Percentiles rank a stretch among this genome's conserved stretches.
Evolutionary conservation across 2,329 filamentous ascomycete genomes (phyloP).

Genomic region (Neoscytalidium dimidiatum): DNA sequence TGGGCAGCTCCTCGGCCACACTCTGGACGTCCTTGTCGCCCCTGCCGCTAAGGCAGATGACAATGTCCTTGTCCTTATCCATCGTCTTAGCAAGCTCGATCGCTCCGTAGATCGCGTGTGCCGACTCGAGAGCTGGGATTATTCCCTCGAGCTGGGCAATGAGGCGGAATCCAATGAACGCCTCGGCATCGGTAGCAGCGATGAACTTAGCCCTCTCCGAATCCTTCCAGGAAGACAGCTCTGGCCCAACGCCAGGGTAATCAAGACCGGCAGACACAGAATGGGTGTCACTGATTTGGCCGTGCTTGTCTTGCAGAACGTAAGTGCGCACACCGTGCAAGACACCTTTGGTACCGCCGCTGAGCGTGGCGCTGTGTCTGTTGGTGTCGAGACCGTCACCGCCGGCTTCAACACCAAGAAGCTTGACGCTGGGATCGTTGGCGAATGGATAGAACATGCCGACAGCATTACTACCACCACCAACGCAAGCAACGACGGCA

Average conservation of each 20-base stretch:
- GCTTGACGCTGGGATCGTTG: conserved; percentile 78
- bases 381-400: conserved; percentile 87
- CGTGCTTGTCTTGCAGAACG: conserved; percentile 87
- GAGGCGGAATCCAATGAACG: conserved; percentile 82
- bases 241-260: conserved; percentile 94
- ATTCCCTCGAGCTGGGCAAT: conserved; percentile 93
- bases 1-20: conserved; percentile 90
- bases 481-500: conserved; percentile 93
- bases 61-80: conserved; percentile 82
- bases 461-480: conserved; percentile 89
- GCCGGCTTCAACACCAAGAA: conserved; percentile 91
- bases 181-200: conserved; percentile 87
- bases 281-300: conserved; percentile 93
- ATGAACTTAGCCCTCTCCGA: conserved; percentile 82
- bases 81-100: conserved; percentile 90
- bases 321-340: conserved; percentile 96
- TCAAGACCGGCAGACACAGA: conserved; percentile 95
- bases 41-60: conserved; percentile 88
- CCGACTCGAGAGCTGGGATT: conserved; percentile 91
- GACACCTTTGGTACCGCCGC: conserved; percentile 85
- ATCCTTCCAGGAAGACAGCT: conserved; percentile 92
- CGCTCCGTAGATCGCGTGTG: conserved; percentile 87
- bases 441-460: conserved; percentile 99
- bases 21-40: conserved; percentile 99
- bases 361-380: conserved; percentile 87